phyloP scores from a whole-genome alignment of 2,329 filamentous ascomycete species.

The Talaromyces sp. region DNA sequence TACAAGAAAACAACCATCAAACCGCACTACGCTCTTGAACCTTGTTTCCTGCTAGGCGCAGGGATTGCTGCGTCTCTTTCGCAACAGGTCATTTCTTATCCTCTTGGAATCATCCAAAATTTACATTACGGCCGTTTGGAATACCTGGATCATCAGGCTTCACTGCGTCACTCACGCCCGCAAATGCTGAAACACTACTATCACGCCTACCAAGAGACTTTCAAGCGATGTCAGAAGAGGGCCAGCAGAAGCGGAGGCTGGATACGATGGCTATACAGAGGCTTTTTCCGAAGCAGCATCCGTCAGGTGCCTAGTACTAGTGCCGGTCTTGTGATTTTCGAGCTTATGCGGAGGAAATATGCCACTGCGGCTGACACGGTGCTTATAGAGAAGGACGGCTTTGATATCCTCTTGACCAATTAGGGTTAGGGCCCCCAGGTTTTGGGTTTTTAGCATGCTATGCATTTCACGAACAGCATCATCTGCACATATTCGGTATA shows the following conservation, averaged over 20 bases:
- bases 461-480: neutral
- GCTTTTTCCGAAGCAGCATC: constrained; percentile 57
- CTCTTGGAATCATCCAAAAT: constrained; percentile 58
- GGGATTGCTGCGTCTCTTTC: constrained; percentile 59
- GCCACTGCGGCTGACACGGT: constrained; percentile 53
- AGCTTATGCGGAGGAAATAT: constrained; percentile 62
- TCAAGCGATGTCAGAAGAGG: constrained; percentile 52
- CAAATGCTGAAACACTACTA: constrained; percentile 57
- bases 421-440: neutral
- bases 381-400: constrained; percentile 59
- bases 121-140: constrained; percentile 61
- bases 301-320: constrained; percentile 64
- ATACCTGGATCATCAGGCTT: constrained; percentile 56
- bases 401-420: constrained; percentile 58
- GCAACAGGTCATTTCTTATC: constrained; percentile 60
- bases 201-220: constrained; percentile 61
- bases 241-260: constrained; percentile 56
- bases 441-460: neutral
- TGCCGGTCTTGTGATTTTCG: constrained; percentile 64
- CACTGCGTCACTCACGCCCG: constrained; percentile 41
- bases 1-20: constrained; percentile 45
- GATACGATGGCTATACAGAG: constrained; percentile 56
- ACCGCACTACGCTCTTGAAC: constrained; percentile 64
- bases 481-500: constrained; percentile 5
- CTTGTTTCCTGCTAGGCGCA: constrained; percentile 59